Evolutionary conservation across 1,284 basidiomycete species (phyloP), one percentile per base, ranked within the genome.

Genomic region (Trametes versicolor): DNA sequence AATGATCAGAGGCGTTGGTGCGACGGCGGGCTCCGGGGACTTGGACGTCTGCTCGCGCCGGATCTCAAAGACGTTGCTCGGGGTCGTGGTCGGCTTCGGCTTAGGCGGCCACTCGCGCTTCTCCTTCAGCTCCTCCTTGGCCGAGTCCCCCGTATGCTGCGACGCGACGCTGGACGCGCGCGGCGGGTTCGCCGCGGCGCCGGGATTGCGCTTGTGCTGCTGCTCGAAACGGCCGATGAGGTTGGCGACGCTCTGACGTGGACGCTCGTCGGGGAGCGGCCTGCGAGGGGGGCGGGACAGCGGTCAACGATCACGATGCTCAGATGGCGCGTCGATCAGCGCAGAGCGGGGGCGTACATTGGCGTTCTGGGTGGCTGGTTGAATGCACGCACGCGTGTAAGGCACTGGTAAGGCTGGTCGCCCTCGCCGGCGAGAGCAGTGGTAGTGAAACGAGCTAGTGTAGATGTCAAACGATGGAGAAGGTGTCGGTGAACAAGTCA

Each of bases 151-250:
- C 7, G 85, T 84, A 63, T 80, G 79, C 71, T 91, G 75, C 48
- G 86, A 71, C 27, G 82, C 77, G 61, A 87, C 88, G 70, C 87
- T 92, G 25, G 85, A 82, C 63, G 86, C 86, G 57, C 90, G 86
- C n/a, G 78, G 75, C 52, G 82, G 77, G 27, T 74, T 64, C 47
- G 70, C 69, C 25, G 80, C 74, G 25, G 80, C 74, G 15, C 23
- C 50, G 5, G 76, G 69, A 10, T 72, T 54, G 5, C 86, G 85
- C 77, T 92, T 93, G 63, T 82, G 87, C 78, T 92, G 89, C 73
- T 86, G 89, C 76, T 94, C 92, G 71, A 93, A 94, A 64, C 90
- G 85, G 52, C 91, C 92, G 73, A 94, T 93, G 78, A 94, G 88
- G 75, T 93, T 94, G 66, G 92, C 92, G 59, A 94, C 92, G 73